Conservation (phyloP, 2,329 filamentous ascomycete genomes). For the Colletotrichum sp. region DNA sequence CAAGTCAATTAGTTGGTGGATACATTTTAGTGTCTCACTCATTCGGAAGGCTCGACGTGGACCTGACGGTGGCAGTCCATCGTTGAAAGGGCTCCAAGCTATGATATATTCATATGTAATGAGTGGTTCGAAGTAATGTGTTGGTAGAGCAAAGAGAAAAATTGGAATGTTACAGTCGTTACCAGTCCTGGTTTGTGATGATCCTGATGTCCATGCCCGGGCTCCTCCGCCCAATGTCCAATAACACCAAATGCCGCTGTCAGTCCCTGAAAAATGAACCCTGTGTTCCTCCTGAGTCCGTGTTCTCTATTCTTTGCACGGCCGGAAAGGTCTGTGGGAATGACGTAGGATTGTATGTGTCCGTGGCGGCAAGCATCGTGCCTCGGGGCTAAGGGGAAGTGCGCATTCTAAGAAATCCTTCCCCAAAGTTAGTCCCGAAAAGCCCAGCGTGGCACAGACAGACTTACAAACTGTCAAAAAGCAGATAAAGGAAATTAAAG, state of each 20-base stretch:
- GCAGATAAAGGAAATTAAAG: background rate
- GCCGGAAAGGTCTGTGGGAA: background rate
- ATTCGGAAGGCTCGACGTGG: slow-evolving; percentile 5
- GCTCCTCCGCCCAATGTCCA: background rate
- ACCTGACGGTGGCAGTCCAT: slow-evolving; percentile 6
- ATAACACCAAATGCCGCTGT: background rate
- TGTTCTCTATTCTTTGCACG: background rate
- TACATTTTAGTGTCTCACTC: slow-evolving; percentile 13
- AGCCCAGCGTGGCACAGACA: background rate
- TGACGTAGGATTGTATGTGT: background rate
- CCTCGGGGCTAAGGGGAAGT: background rate
- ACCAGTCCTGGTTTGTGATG: background rate
- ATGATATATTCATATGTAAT: slow-evolving; percentile 17
- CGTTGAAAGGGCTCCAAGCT: slow-evolving; percentile 2
- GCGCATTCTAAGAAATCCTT: background rate
- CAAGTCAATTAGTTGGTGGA: background rate
- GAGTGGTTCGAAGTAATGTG: slow-evolving; percentile 12
- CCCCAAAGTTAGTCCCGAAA: background rate
- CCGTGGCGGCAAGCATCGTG: background rate
- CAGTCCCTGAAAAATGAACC: background rate
- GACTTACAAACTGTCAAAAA: background rate
- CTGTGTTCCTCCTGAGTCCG: background rate
- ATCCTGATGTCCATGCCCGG: background rate
- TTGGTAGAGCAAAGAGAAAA: slow-evolving; percentile 11
- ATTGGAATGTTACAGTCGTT: slow-evolving; percentile 17